Evolutionary conservation across 2,329 filamentous ascomycete species (phyloP), one percentile per base, ranked within the genome.

Genomic region (Paecilomyces dactylethromorphus): DNA sequence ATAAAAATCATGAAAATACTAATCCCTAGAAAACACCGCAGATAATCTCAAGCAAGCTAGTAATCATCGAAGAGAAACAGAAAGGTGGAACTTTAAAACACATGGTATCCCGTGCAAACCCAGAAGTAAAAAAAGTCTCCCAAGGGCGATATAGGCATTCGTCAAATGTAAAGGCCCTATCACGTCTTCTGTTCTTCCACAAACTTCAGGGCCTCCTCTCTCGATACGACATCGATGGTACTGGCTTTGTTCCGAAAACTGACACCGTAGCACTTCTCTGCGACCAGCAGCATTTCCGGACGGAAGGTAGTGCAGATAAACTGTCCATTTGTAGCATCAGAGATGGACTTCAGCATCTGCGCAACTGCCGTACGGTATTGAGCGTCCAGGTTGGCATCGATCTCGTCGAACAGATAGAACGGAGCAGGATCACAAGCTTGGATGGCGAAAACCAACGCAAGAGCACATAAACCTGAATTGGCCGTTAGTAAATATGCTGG

Each of bases 281-380:
- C 94, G 21, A 97, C 91, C 61, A 89, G 85, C 63, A 99, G 84
- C 82, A 99, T 97, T 78, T 99, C 94, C 1, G 94, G 94, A 59
- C 94, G 84, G 85, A 99, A 99, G 2, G 94, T 99, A 3, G 94
- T 99, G 82, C 94, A 97, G 75, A 99, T 99, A 72, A 99, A 99
- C 74, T 99, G 88, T 0, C 87, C 87, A 35, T 79, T 83, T 56
- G 70, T 78, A 53, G 70, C 74, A 61, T 76, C 74, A 13, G 87
- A 91, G 63, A 91, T 92, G 57, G 87, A 87, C 69, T 93, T 82
- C 22, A 99, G 82, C 79, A 97, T 90, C 58, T 90, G 84, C 2
- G 94, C 94, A 11, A 99, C 94, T 0, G 94, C 93, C 1, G 94
- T 97, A 61, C 94, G 89, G 79, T 99, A 99, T 76, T 99, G 94